A percentile compares a stretch with the other conserved stretches of the same genome.
phyloP scores from a whole-genome alignment of 2,329 filamentous ascomycete genomes.

The Pseudogymnoascus sp. region DNA sequence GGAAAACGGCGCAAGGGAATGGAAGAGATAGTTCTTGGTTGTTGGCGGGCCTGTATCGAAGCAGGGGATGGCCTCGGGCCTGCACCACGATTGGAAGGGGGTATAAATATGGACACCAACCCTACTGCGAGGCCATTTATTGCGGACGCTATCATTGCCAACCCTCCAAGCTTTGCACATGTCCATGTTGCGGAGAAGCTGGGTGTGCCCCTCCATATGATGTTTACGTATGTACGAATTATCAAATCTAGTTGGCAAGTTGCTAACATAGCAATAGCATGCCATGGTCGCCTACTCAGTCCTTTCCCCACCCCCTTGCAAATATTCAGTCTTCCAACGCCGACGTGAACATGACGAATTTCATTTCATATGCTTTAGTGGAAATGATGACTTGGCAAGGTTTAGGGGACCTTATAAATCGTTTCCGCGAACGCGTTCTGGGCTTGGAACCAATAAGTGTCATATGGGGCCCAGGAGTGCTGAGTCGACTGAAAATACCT shows the following conservation, averaged over 20 bases:
- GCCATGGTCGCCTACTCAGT: constrained; percentile 61
- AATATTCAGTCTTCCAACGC: constrained; percentile 68
- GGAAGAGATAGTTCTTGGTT: constrained; percentile 72
- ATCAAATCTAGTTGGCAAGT: constrained; percentile 6
- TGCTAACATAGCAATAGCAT: constrained; percentile 37
- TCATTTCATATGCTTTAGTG: constrained; percentile 72
- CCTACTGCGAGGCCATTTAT: constrained; percentile 55
- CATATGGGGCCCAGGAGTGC: constrained; percentile 68
- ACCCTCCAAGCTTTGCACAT: constrained; percentile 67
- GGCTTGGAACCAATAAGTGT: constrained; percentile 68
- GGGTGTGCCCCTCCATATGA: constrained; percentile 71
- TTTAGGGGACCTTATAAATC: constrained; percentile 70
- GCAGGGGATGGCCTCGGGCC: constrained; percentile 59
- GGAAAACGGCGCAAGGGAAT: constrained; percentile 68
- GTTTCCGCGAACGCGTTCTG: constrained; percentile 63
- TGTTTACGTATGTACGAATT: constrained; percentile 67
- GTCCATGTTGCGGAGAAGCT: constrained; percentile 66
- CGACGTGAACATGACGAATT: constrained; percentile 68
- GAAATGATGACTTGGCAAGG: constrained; percentile 92
- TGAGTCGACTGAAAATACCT: constrained; percentile 67
- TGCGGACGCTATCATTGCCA: constrained; percentile 70
- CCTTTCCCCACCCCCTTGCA: constrained; percentile 70
- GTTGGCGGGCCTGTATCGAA: constrained; percentile 81
- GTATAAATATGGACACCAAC: constrained; percentile 29
- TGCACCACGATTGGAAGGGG: constrained; percentile 43